phyloP scores from a whole-genome alignment of 2,329 filamentous ascomycete genomes.

The Diaporthe sp. region DNA sequence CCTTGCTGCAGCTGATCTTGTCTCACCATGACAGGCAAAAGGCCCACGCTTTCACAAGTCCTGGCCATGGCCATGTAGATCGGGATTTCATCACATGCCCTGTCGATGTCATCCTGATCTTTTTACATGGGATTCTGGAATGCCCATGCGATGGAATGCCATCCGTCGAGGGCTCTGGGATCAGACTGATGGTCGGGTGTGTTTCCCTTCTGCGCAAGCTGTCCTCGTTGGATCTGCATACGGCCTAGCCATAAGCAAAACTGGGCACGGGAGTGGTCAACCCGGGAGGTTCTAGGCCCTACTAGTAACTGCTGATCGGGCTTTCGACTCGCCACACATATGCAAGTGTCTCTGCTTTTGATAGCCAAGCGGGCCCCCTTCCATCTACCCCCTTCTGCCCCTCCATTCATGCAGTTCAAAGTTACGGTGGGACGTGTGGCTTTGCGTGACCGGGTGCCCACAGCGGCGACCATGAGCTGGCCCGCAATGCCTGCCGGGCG shows the following conservation, averaged over 20 bases:
- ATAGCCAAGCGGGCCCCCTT: not conserved
- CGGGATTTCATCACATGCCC: conserved; percentile 20
- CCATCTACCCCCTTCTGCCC: not conserved
- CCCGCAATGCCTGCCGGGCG: not conserved
- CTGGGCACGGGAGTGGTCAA: not conserved
- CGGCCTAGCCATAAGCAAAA: conserved; percentile 8
- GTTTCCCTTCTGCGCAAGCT: not conserved
- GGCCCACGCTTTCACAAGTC: not conserved
- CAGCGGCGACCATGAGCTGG: not conserved
- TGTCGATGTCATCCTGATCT: not conserved
- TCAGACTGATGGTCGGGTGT: not conserved
- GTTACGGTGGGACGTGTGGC: not conserved
- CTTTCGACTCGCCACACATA: not conserved
- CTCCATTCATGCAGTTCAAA: not conserved
- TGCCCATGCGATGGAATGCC: conserved; percentile 21
- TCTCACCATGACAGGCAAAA: not conserved
- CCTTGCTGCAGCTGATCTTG: conserved; percentile 12
- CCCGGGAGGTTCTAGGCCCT: conserved; percentile 11
- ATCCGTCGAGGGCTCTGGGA: not conserved
- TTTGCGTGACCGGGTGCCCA: not conserved
- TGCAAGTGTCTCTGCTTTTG: conserved; percentile 29
- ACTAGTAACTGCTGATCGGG: conserved; percentile 7
- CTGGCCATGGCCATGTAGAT: not conserved
- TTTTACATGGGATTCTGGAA: conserved; percentile 10
- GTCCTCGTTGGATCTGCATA: not conserved